These are phyloP conservation scores for Thelonectria olida DNA, from an alignment of 2,329 filamentous ascomycete species.

Conservation along the genomic window DNA sequence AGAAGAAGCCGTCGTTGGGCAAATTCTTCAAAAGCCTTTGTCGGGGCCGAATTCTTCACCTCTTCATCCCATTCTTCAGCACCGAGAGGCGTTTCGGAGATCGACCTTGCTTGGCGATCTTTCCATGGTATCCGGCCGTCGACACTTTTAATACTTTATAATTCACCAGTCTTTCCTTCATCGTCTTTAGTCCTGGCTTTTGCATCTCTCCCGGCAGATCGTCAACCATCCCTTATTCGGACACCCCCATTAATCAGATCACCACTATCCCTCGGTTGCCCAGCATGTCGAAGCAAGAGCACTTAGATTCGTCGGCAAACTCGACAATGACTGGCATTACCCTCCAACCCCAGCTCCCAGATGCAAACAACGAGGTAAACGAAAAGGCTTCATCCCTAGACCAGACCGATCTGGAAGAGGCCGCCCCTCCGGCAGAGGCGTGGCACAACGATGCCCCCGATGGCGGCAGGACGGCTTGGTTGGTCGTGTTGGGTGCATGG, in stretches of 20 bases:
- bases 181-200: neutral
- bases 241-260: neutral
- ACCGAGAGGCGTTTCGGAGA: conserved; percentile 8
- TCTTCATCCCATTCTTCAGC: neutral
- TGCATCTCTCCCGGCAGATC: neutral
- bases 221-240: neutral
- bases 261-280: neutral
- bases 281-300: conserved; percentile 13
- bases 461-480: conserved; percentile 47
- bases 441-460: conserved; percentile 17
- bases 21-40: neutral
- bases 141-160: neutral
- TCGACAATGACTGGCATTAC: conserved; percentile 25
- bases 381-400: conserved; percentile 4
- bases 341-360: conserved; percentile 10
- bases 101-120: neutral
- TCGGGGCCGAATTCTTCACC: conserved; percentile 2
- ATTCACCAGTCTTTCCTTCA: neutral
- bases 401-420: conserved; percentile 10
- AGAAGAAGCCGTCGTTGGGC: neutral
- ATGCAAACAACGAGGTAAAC: conserved; percentile 1
- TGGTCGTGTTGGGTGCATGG: conserved; percentile 49
- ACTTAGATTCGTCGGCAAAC: conserved; percentile 22
- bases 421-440: neutral
- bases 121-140: neutral